Base-by-base conservation (phyloP, 129 eudicot genomes). In the Oenanthe sinensis region DNA sequence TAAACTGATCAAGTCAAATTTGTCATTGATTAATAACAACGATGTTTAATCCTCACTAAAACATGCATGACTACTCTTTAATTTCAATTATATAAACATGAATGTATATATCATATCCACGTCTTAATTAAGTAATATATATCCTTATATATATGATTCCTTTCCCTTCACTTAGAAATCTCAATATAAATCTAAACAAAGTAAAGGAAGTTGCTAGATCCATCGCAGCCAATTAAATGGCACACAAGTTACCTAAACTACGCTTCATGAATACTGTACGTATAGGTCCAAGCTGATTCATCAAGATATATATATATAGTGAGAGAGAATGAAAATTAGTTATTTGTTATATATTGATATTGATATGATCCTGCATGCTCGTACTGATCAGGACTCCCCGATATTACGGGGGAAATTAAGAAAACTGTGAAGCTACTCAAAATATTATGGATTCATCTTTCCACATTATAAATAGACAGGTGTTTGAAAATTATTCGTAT, bases 371-470 rank as follows among this genome's bases (percentile, higher is more conserved):
- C 68, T 60, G 68, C 68, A 60, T 60, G 68, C 68, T 60, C 68
- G 22, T 58, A 22, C 26, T 54, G 24, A 58, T n/a, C 65, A 22
- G 26, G 65, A 60, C 68, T 60, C 68, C 36, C 68, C 30, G 33
- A 60, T 60, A 60, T 60, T 60, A 14, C 68, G 68, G 68, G 33
- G 9, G 33, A 60, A n/a, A n/a, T 60, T 8, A n/a, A 60, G 68
- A 60, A 60, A 60, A n/a, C 68, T 60, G 68, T 10, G 68, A 60
- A 60, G 68, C 68, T 60, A 60, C 68, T 60, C 68, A 60, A 60
- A 60, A 60, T 60, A 60, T 10, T 3, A 60, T 60, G 36, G 33
- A 24, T 60, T 60, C 16, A 60, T 60, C 68, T 60, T 60, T 60
- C 68, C 68, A 60, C 68, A n/a, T 58, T 58, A n/a, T 58, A 58